phyloP scores from a whole-genome alignment of 805 yeast species.

The Kazachstania kunashirensis region DNA sequence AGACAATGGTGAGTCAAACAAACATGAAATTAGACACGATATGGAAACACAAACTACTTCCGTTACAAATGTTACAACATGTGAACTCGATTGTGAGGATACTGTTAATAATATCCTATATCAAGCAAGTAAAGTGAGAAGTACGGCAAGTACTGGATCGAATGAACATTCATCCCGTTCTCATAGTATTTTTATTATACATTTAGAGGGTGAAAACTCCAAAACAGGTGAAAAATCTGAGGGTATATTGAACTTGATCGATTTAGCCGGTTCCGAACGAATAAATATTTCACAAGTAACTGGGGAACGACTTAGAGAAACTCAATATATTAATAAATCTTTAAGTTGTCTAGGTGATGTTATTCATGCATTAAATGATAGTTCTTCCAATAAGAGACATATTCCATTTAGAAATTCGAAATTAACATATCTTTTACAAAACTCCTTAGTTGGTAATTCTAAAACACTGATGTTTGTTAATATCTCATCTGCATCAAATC shows the following conservation, averaged over 20 bases:
- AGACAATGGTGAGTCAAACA: slow-evolving; percentile 18
- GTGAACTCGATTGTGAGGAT: slow-evolving; percentile 36
- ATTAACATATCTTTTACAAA: slow-evolving; percentile 74
- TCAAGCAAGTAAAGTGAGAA: slow-evolving; percentile 50
- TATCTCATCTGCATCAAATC: slow-evolving; percentile 54
- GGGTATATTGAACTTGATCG: slow-evolving; percentile 73
- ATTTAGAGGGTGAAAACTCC: slow-evolving; percentile 44
- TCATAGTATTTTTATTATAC: slow-evolving; percentile 68
- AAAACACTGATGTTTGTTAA: slow-evolving; percentile 92
- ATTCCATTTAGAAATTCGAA: slow-evolving; percentile 93
- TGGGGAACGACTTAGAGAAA: slow-evolving; percentile 76
- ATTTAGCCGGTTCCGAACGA: slow-evolving; percentile 92
- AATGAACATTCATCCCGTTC: slow-evolving; percentile 87
- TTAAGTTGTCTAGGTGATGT: slow-evolving; percentile 87
- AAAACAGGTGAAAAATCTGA: slow-evolving; percentile 38
- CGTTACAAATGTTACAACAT: slow-evolving; percentile 48
- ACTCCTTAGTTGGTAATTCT: slow-evolving; percentile 75
- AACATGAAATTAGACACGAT: slow-evolving; percentile 68
- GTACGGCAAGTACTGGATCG: slow-evolving; percentile 72
- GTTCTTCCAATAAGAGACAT: slow-evolving; percentile 36
- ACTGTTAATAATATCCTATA: slow-evolving; percentile 43
- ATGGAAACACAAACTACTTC: slow-evolving; percentile 42
- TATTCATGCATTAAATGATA: slow-evolving; percentile 57
- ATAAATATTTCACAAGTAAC: slow-evolving; percentile 61
- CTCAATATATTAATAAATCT: slow-evolving; percentile 82